Evolutionary conservation across 202 grass and related monocot species (phyloP).

Genomic region (Elaeis oleifera): DNA sequence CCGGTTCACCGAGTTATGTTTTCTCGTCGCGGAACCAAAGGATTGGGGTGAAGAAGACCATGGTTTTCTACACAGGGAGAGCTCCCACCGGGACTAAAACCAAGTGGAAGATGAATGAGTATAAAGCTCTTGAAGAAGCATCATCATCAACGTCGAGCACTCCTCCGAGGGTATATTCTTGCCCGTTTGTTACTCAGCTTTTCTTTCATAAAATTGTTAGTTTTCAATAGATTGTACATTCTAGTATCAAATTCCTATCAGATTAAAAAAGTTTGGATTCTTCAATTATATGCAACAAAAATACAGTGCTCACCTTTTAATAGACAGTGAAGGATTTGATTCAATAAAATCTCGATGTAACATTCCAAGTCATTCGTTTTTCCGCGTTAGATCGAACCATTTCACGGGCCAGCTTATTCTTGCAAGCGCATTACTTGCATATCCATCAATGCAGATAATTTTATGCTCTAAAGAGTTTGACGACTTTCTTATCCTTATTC

Average conservation of each 20-base stretch:
- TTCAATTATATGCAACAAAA: neutral
- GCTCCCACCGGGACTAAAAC: conserved; percentile 59
- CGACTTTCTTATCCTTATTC: too few species aligned
- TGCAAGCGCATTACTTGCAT: too few species aligned
- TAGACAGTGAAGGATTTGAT: too few species aligned
- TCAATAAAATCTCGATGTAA: neutral
- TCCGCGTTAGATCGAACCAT: too few species aligned
- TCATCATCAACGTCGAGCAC: neutral
- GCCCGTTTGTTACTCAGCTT: neutral
- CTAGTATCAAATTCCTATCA: neutral
- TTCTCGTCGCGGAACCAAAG: conserved; percentile 35
- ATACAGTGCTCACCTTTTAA: too few species aligned
- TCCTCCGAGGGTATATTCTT: conserved; percentile 10
- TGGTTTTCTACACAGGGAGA: conserved; percentile 81
- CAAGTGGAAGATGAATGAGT: conserved; percentile 82
- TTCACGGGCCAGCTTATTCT: too few species aligned
- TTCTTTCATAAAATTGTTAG: neutral
- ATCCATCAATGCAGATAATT: too few species aligned
- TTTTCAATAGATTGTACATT: neutral
- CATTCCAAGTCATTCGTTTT: too few species aligned
- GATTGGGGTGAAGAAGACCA: conserved; percentile 78
- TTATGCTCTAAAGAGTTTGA: too few species aligned
- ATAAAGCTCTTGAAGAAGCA: conserved; percentile 48
- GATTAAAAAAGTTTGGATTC: neutral
- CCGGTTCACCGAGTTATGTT: conserved; percentile 63